A percentile compares a stretch with the other conserved stretches of the same genome.
Evolutionary conservation across 345 rosid genomes (phyloP).

Genomic region (Trapa bicornis): DNA sequence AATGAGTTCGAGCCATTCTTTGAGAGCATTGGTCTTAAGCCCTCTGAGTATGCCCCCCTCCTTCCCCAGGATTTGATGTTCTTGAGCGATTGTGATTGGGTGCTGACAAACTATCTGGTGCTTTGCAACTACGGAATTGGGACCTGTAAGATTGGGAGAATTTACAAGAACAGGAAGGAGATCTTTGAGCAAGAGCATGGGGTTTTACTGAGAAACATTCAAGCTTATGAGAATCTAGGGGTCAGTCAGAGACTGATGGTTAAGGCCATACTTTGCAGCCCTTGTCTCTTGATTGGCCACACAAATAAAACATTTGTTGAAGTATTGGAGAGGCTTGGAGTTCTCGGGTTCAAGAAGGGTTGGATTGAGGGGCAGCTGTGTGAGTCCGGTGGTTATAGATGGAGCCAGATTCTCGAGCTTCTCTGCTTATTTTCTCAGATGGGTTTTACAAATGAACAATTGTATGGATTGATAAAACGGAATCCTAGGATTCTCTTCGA

Average conservation of each 20-base stretch:
- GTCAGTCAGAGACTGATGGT: slow-evolving; percentile 25
- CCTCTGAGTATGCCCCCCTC: slow-evolving; percentile 28
- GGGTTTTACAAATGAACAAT: slow-evolving; percentile 21
- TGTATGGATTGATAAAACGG: slow-evolving; percentile 30
- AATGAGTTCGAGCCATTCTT: slow-evolving; percentile 88
- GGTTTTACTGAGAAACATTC: slow-evolving; percentile 34
- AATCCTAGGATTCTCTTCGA: slow-evolving; percentile 47
- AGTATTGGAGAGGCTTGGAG: slow-evolving; percentile 32
- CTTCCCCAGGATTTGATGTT: slow-evolving; percentile 45
- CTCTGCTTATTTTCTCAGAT: slow-evolving; percentile 28
- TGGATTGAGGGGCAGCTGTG: slow-evolving; percentile 39
- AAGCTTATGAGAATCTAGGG: slow-evolving; percentile 50
- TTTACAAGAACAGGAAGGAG: slow-evolving; percentile 38
- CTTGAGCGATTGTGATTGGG: slow-evolving; percentile 44
- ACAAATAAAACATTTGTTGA: slow-evolving; percentile 28
- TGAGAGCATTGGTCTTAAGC: slow-evolving; percentile 68
- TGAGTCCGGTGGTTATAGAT: slow-evolving; percentile 27
- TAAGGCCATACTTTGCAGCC: slow-evolving; percentile 38
- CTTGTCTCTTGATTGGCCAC: slow-evolving; percentile 41
- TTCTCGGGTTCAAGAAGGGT: slow-evolving; percentile 25
- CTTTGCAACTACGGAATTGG: slow-evolving; percentile 52
- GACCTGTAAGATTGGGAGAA: slow-evolving; percentile 45
- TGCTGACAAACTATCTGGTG: slow-evolving; percentile 50
- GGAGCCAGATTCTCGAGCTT: slow-evolving; percentile 36
- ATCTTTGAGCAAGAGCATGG: slow-evolving; percentile 39